Evolutionary conservation across 1,284 basidiomycete species (phyloP).

Genomic region (Wolfiporia cocos): DNA sequence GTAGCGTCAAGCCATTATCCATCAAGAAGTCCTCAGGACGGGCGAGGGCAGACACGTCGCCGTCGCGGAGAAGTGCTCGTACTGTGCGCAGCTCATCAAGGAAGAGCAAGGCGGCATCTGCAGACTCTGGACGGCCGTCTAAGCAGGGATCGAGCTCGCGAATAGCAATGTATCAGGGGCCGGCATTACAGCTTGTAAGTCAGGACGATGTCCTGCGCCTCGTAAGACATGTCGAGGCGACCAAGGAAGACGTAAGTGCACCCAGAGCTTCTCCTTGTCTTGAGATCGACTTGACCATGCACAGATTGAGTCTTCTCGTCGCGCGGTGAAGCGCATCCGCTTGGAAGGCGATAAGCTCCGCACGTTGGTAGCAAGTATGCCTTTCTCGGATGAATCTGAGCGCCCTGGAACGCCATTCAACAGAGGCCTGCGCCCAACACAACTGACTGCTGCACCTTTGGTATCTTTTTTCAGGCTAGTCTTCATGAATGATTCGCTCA

Average conservation of each 20-base stretch:
- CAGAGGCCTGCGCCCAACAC: slow-evolving; percentile 33
- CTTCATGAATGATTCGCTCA: slow-evolving; percentile 2
- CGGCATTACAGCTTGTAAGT: no score
- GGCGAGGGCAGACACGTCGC: slow-evolving; percentile 30
- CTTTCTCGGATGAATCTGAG: slow-evolving; percentile 2
- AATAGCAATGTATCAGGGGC: slow-evolving; percentile 11
- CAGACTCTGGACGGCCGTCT: slow-evolving; percentile 42
- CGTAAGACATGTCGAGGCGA: slow-evolving; percentile 43
- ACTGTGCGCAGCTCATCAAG: slow-evolving; percentile 17
- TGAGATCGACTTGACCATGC: slow-evolving; percentile 6
- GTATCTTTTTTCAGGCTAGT: slow-evolving; percentile 27
- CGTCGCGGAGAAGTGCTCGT: slow-evolving; percentile 35
- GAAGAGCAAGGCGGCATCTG: slow-evolving; percentile 11
- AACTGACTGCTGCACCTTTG: slow-evolving; percentile 32
- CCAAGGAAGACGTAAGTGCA: slow-evolving; percentile 59
- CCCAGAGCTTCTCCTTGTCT: no score
- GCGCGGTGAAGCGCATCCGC: slow-evolving; percentile 64
- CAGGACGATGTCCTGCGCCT: slow-evolving; percentile 38
- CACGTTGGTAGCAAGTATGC: slow-evolving; percentile 6
- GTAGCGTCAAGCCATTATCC: slow-evolving; percentile 57
- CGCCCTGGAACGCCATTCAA: slow-evolving; percentile 51
- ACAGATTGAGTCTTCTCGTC: slow-evolving; percentile 61
- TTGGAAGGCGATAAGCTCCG: slow-evolving; percentile 38
- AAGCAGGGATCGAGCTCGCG: slow-evolving; percentile 31
- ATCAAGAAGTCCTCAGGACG: slow-evolving; percentile 71